Evolutionary conservation across 306 rosid species (phyloP).

Genomic region (Amphicarpaea edgeworthii): DNA sequence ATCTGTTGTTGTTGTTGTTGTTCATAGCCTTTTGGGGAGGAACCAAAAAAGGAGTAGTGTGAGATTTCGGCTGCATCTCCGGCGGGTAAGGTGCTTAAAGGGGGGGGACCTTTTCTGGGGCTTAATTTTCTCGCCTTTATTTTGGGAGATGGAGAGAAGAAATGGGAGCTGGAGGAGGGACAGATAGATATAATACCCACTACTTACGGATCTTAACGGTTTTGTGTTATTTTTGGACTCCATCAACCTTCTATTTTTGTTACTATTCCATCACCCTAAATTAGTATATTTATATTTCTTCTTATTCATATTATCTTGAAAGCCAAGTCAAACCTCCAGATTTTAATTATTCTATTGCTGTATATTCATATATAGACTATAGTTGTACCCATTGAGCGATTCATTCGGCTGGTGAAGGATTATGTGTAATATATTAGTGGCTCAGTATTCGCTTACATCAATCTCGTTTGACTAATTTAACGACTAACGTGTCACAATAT

Average conservation of each 20-base stretch:
- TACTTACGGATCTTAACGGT: not conserved
- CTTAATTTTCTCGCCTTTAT: conserved; percentile 23
- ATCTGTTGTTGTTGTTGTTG: conserved; percentile 49
- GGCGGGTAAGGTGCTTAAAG: conserved; percentile 63
- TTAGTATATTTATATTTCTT: too few species aligned
- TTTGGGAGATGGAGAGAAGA: conserved; percentile 56
- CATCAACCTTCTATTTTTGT: not conserved
- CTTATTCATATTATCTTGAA: too few species aligned
- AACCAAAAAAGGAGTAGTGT: conserved; percentile 38
- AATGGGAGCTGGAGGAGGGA: conserved; percentile 53
- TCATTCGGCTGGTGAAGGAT: conserved; percentile 18
- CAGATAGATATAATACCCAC: conserved; percentile 28
- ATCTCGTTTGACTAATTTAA: not conserved
- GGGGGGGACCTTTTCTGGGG: conserved; percentile 46
- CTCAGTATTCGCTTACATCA: not conserved
- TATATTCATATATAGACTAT: not conserved
- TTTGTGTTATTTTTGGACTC: conserved; percentile 4
- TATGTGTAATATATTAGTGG: not conserved
- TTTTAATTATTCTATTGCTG: not conserved
- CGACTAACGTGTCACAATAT: not conserved
- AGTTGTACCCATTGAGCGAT: conserved; percentile 21
- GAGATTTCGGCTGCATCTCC: conserved; percentile 79
- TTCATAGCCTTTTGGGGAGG: conserved; percentile 35
- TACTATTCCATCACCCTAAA: too few species aligned
- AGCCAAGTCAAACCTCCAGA: conserved; percentile 25